Evolutionary conservation across 805 yeast species (phyloP).

Genomic region (Scheffersomyces amazonensis): DNA sequence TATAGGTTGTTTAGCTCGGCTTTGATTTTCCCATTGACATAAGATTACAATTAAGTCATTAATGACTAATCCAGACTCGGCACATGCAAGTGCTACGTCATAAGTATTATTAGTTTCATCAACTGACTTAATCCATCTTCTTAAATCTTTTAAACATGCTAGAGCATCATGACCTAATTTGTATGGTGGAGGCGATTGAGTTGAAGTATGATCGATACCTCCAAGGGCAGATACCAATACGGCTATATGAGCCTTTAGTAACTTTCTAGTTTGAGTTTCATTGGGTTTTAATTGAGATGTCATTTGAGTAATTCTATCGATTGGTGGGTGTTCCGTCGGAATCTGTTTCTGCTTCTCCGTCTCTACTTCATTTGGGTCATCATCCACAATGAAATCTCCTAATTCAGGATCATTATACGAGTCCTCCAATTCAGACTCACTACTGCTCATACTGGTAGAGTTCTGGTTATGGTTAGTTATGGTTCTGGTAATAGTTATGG

Average conservation of each 20-base stretch:
- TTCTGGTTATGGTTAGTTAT: neutral
- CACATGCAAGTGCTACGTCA: constrained; percentile 86
- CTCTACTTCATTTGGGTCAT: constrained; percentile 11
- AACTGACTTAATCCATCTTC: constrained; percentile 81
- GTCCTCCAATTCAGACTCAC: constrained; percentile 7
- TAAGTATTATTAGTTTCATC: constrained; percentile 70
- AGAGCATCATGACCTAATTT: constrained; percentile 84
- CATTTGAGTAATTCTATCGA: constrained; percentile 19
- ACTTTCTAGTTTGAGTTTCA: constrained; percentile 33
- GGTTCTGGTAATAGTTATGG: no score
- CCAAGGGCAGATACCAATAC: constrained; percentile 87
- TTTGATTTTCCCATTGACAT: constrained; percentile 62
- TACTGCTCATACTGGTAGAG: neutral
- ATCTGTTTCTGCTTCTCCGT: constrained; percentile 5
- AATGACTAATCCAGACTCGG: constrained; percentile 69
- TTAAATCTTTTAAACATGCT: constrained; percentile 83
- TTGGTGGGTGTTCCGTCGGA: neutral
- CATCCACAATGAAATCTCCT: constrained; percentile 34
- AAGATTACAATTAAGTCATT: constrained; percentile 76
- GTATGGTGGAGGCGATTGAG: constrained; percentile 50
- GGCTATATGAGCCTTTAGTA: constrained; percentile 70
- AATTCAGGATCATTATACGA: constrained; percentile 17
- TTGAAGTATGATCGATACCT: constrained; percentile 66
- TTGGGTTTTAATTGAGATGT: constrained; percentile 25
- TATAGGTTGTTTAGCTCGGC: constrained; percentile 27